phyloP scores from a whole-genome alignment of 306 rosid species.

The Rosa multiflora region DNA sequence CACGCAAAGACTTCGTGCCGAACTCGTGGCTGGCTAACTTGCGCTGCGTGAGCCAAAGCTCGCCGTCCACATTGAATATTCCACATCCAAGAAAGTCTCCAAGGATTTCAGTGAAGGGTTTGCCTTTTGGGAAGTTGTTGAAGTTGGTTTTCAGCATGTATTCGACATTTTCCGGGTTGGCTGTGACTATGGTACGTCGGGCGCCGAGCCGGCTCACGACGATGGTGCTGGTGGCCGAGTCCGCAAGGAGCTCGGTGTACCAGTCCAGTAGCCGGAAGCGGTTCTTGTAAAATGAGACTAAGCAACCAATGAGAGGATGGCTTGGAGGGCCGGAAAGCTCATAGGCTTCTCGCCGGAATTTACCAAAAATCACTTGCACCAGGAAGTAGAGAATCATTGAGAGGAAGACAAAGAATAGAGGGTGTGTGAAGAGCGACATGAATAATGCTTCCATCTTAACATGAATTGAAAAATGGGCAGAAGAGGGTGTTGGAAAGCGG shows the following conservation, averaged over 20 bases:
- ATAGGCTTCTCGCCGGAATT: slow-evolving; percentile 31
- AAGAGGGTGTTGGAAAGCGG: slow-evolving; percentile 1
- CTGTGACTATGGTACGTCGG: slow-evolving; percentile 61
- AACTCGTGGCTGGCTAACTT: slow-evolving; percentile 76
- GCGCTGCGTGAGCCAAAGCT: slow-evolving; percentile 63
- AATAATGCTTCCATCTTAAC: slow-evolving; percentile 35
- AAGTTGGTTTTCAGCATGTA: slow-evolving; percentile 81
- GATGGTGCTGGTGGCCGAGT: slow-evolving; percentile 61
- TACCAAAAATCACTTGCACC: slow-evolving; percentile 13
- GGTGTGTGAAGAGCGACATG: slow-evolving; percentile 30
- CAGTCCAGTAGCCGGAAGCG: slow-evolving; percentile 60
- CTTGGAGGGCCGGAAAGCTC: slow-evolving; percentile 46
- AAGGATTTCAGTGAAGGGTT: slow-evolving; percentile 73
- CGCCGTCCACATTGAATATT: slow-evolving; percentile 81
- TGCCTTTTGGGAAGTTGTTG: slow-evolving; percentile 85
- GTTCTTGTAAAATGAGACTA: slow-evolving; percentile 66
- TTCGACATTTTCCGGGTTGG: slow-evolving; percentile 72
- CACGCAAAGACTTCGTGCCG: slow-evolving; percentile 45
- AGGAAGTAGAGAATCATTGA: slow-evolving; percentile 30
- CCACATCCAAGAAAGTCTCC: slow-evolving; percentile 86
- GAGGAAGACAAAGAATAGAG: slow-evolving; percentile 33
- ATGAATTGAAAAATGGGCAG: slow-evolving; percentile 5
- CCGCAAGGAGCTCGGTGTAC: slow-evolving; percentile 66
- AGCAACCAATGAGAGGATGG: slow-evolving; percentile 69
- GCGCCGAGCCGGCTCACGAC: slow-evolving; percentile 64